Evolutionary conservation across 192 early-diverging fungal species (phyloP), one percentile per base, ranked within the genome.

Genomic region (Umbelopsis sp.): DNA sequence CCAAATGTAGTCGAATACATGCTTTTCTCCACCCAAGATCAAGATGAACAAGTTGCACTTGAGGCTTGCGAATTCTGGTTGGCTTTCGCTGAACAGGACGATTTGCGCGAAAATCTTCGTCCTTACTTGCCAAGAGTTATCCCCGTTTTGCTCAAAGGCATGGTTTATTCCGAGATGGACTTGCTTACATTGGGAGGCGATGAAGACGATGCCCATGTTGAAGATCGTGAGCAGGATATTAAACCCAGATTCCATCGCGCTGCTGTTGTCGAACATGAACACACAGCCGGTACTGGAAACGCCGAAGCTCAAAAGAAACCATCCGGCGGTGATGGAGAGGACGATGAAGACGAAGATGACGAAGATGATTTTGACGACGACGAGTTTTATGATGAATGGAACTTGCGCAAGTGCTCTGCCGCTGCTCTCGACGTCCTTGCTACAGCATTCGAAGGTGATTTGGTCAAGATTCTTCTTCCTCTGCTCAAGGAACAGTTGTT

Each of bases 1-100:
- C 86, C 89, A 68, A 91, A 91, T 74, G 88, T 98, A 31, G 92
- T 98, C 59, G 89, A 93, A 76, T 99, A 97, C 80, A 98, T 99
- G 93, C 86, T 99, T 11, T 92, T 89, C 79, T 94, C 91, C 51
- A 98, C 93, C n/a, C 90, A 93, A 85, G 89, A 92, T 71, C 84
- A 87, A 21, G 93, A 97, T 69, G 86, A 92, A 22, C 84, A 89
- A 34, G 88, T 98, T 54, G 97, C 97, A n/a, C 84, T 97, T 70
- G 98, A 98, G 81, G 97, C 97, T 11, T 96, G 95, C 80, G 98
- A 99, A 83, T 99, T 99, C 81, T 99, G 97, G 97, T 79, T 97
- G 38, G 91, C 92, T 45, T 95, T 98, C 86, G 95, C 94, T 65
- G 98, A 99, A 81, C 95, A 96, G 72, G 91, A 94, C 50, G 87